Evolutionary conservation across 169 alveolate genomes (phyloP).

Genomic region (Plasmodium coatneyi): DNA sequence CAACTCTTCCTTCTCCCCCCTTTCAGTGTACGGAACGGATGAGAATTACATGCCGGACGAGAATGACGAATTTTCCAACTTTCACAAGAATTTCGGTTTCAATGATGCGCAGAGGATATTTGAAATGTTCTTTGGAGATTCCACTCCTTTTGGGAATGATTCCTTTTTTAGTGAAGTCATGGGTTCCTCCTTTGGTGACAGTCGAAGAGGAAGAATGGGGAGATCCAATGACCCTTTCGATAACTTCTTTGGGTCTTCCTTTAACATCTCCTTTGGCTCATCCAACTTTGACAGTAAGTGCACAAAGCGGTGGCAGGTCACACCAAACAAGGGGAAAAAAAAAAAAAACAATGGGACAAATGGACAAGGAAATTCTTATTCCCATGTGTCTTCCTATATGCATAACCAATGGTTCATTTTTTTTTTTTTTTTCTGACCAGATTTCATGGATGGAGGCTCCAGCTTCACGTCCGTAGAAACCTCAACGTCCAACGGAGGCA

Average conservation of each 20-base stretch:
- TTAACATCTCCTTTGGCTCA: constrained; percentile 55
- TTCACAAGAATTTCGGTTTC: constrained; percentile 76
- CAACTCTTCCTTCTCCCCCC: background rate
- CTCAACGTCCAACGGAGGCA: constrained; percentile 67
- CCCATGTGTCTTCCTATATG: background rate
- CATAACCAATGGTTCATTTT: background rate
- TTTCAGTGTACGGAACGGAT: constrained; percentile 49
- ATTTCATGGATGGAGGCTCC: constrained; percentile 59
- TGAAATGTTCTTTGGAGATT: constrained; percentile 79
- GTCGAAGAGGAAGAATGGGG: constrained; percentile 52
- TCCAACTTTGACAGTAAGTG: constrained; percentile 60
- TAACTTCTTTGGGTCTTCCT: constrained; percentile 59
- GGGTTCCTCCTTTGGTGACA: constrained; percentile 58
- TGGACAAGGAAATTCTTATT: background rate
- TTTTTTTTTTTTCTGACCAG: constrained; percentile 8
- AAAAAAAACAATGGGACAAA: background rate
- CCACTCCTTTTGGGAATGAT: constrained; percentile 59
- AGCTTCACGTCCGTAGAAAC: constrained; percentile 57
- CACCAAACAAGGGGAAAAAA: background rate
- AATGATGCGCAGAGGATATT: constrained; percentile 79
- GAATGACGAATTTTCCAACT: constrained; percentile 58
- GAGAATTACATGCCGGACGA: constrained; percentile 41
- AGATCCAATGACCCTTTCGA: constrained; percentile 69
- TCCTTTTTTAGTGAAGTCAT: constrained; percentile 70
- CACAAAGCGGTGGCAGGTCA: background rate